Percentiles rank a stretch among this genome's conserved stretches.
These are phyloP conservation scores for Colletotrichum costaricense DNA, from an alignment of 2,329 filamentous ascomycete genomes.

Conservation along the genomic window DNA sequence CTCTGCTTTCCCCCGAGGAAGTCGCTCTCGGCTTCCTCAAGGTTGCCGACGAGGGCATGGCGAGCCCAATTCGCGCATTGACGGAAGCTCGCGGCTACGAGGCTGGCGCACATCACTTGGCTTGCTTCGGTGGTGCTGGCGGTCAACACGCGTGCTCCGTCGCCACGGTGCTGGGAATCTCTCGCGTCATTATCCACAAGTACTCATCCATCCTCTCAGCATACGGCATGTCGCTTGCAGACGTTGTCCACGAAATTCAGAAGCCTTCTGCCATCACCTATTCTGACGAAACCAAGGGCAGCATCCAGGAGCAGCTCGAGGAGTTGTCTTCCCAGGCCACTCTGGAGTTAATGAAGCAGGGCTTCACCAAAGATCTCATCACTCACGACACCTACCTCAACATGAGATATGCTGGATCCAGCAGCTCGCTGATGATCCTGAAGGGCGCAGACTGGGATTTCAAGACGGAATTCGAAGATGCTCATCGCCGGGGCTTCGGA, in stretches of 20 bases:
- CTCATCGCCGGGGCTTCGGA: slow-evolving; percentile 80
- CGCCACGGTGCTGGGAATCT: slow-evolving; percentile 55
- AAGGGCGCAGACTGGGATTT: slow-evolving; percentile 54
- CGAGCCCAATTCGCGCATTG: slow-evolving; percentile 47
- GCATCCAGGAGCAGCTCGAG: slow-evolving; percentile 42
- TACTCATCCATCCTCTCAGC: slow-evolving; percentile 59
- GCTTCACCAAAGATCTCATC: slow-evolving; percentile 49
- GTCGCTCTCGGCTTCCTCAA: slow-evolving; percentile 50
- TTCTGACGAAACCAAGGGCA: slow-evolving; percentile 30
- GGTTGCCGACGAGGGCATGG: slow-evolving; percentile 52
- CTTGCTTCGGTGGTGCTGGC: slow-evolving; percentile 49
- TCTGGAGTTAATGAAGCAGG: slow-evolving; percentile 39
- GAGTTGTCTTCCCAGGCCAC: slow-evolving; percentile 47
- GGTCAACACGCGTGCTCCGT: slow-evolving; percentile 58
- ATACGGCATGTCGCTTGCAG: slow-evolving; percentile 58
- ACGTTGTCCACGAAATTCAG: slow-evolving; percentile 54
- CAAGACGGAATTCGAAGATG: slow-evolving; percentile 74
- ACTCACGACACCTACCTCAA: slow-evolving; percentile 55
- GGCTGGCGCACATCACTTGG: slow-evolving; percentile 48
- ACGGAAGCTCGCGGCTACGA: slow-evolving; percentile 50
- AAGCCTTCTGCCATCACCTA: slow-evolving; percentile 48
- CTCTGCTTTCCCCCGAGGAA: slow-evolving; percentile 46
- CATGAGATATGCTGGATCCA: slow-evolving; percentile 55
- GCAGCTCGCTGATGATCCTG: slow-evolving; percentile 52
- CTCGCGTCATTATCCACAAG: slow-evolving; percentile 54